Percentiles rank a stretch among this genome's conserved stretches.
Evolutionary conservation across 139 green algal species (phyloP).

Genomic region (Asterochloris sp.): DNA sequence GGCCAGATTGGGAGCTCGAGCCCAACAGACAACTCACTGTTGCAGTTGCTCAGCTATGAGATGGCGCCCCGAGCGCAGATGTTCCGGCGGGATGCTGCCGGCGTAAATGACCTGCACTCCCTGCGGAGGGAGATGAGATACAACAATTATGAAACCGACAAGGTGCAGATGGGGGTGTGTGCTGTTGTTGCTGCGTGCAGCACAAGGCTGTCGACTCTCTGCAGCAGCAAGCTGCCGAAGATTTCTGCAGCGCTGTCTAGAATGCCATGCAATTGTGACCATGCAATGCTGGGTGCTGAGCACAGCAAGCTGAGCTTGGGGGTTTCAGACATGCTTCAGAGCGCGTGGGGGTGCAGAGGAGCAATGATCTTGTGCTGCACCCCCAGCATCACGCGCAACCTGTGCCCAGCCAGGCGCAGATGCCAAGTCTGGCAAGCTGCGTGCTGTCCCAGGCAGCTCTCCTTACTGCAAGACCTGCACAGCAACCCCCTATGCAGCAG

Average conservation of each 20-base stretch:
- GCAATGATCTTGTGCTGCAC: too few species aligned
- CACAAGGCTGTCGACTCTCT: neutral
- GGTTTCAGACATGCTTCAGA: neutral
- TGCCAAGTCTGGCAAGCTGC: neutral
- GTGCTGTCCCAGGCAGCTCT: neutral
- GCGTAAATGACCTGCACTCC: constrained; percentile 33
- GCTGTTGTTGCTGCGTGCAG: neutral
- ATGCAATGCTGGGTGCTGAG: neutral
- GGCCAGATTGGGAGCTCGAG: too few species aligned
- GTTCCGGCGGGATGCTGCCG: constrained; percentile 56
- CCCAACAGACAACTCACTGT: too few species aligned
- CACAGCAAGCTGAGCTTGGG: neutral
- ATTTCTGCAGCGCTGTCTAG: neutral
- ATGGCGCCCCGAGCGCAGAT: constrained; percentile 57
- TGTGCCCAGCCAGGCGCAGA: neutral
- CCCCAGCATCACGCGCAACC: neutral
- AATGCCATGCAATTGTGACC: neutral
- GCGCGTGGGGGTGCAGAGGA: too few species aligned
- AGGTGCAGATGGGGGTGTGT: neutral
- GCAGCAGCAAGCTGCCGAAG: neutral
- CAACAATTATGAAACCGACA: constrained; percentile 45
- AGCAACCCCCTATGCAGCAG: neutral
- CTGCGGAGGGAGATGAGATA: constrained; percentile 61
- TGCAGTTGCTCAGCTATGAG: constrained; percentile 54
- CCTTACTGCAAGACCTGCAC: neutral